These are phyloP conservation scores for Tuctoria greenei DNA, from an alignment of 176 grass and related monocot species.

Conservation along the genomic window DNA sequence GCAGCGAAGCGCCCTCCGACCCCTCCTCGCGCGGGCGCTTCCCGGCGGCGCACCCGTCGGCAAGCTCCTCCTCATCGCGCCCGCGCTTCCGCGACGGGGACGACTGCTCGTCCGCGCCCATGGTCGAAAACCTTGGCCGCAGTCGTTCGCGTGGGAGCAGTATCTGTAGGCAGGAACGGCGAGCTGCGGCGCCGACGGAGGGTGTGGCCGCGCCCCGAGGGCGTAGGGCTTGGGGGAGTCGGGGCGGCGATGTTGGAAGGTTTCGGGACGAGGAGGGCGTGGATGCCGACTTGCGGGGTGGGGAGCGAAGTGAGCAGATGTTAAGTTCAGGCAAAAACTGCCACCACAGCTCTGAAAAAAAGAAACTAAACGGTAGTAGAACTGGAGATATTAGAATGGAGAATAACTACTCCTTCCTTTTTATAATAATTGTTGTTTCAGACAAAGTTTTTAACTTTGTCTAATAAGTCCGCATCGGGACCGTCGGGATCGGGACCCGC, in stretches of 20 bases:
- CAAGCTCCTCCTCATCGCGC: constrained; percentile 33
- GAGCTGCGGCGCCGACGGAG: neutral
- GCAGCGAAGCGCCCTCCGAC: constrained; percentile 28
- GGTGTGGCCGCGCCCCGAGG: neutral
- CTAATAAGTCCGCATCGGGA: too few relatives aligned
- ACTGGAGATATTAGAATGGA: too few relatives aligned
- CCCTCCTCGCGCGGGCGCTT: constrained; percentile 42
- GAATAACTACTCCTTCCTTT: too few relatives aligned
- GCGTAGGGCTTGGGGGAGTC: neutral
- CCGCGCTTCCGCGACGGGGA: constrained; percentile 38
- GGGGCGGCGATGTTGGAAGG: neutral
- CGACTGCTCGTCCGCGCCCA: constrained; percentile 27
- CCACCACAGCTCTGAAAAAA: too few relatives aligned
- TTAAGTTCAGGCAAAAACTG: too few relatives aligned
- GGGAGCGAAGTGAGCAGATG: too few relatives aligned
- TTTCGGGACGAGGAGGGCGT: neutral
- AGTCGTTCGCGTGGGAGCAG: neutral
- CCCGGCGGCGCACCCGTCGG: neutral
- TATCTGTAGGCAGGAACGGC: neutral
- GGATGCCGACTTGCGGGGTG: too few relatives aligned
- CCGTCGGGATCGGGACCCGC: too few relatives aligned
- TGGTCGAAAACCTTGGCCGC: constrained; percentile 22
- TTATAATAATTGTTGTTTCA: too few relatives aligned
- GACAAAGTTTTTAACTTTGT: too few relatives aligned
- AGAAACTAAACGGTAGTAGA: too few relatives aligned